phyloP scores from a whole-genome alignment of 1,284 basidiomycete genomes.

The Ceratobasidium sp. region DNA sequence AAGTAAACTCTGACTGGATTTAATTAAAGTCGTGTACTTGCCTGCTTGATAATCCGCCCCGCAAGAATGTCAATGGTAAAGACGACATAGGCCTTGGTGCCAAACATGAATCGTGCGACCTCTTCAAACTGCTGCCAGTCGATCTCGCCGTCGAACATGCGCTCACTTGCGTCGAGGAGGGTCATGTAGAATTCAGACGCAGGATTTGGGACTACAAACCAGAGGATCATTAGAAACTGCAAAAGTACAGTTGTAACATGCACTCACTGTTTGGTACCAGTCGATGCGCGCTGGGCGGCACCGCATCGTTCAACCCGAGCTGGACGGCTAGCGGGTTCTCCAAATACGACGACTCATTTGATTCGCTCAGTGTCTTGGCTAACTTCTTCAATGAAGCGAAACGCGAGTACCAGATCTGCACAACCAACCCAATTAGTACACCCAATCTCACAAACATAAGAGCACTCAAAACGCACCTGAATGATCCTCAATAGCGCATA shows the following conservation, averaged over 20 bases:
- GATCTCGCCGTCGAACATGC: slow-evolving; percentile 91
- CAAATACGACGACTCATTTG: slow-evolving; percentile 41
- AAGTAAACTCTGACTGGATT: slow-evolving; percentile 43
- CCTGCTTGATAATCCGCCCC: slow-evolving; percentile 88
- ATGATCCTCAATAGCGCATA: slow-evolving; percentile 89
- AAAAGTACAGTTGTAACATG: slow-evolving; percentile 45
- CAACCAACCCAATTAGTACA: slow-evolving; percentile 41
- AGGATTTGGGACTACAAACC: slow-evolving; percentile 58
- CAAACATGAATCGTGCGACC: slow-evolving; percentile 96
- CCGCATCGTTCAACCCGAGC: slow-evolving; percentile 71
- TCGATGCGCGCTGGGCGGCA: slow-evolving; percentile 56
- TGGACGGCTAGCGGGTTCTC: slow-evolving; percentile 61
- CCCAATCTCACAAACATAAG: background rate
- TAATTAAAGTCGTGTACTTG: slow-evolving; percentile 55
- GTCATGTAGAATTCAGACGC: slow-evolving; percentile 84
- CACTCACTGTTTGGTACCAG: slow-evolving; percentile 38
- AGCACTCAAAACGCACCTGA: slow-evolving; percentile 67
- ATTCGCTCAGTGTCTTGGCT: slow-evolving; percentile 58
- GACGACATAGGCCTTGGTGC: slow-evolving; percentile 79
- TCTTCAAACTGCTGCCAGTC: slow-evolving; percentile 94
- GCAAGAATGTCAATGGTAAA: slow-evolving; percentile 96
- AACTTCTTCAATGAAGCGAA: slow-evolving; percentile 80
- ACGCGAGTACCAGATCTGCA: slow-evolving; percentile 88
- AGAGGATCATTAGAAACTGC: slow-evolving; percentile 44
- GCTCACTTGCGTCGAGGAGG: slow-evolving; percentile 90